A percentile compares a stretch with the other conserved stretches of the same genome.
These are phyloP conservation scores for Micractinium sp. DNA, from an alignment of 139 green algal species.

Conservation along the genomic window DNA sequence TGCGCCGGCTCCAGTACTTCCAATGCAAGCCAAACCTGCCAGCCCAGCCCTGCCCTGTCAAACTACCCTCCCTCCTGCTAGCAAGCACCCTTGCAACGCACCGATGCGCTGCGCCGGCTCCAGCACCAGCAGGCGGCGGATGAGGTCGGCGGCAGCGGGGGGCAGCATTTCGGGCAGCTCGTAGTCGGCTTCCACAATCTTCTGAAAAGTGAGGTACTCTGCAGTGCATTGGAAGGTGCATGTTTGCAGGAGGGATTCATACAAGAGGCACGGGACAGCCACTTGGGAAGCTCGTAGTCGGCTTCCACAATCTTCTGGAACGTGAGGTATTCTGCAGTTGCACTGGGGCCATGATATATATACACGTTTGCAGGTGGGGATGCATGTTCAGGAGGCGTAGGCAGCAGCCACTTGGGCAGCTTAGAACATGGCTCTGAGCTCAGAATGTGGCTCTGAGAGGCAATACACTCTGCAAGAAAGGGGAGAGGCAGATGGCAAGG, in stretches of 20 bases:
- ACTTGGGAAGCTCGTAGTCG: background rate
- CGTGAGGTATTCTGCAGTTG: background rate
- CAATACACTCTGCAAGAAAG: no score
- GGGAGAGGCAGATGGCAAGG: no score
- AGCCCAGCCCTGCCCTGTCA: no score
- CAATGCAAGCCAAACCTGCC: no score
- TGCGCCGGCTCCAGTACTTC: slow-evolving; percentile 57
- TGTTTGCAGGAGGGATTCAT: no score
- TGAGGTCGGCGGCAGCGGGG: slow-evolving; percentile 59
- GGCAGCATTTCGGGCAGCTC: slow-evolving; percentile 25
- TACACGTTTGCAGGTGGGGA: background rate
- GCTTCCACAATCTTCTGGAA: background rate
- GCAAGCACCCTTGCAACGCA: slow-evolving; percentile 14
- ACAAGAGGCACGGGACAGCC: no score
- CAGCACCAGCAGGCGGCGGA: slow-evolving; percentile 66
- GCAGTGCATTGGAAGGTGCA: background rate
- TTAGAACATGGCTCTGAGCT: no score
- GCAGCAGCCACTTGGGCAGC: no score
- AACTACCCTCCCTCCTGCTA: no score
- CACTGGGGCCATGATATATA: background rate
- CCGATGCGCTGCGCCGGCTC: slow-evolving; percentile 73
- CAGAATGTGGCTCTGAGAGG: no score
- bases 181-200: slow-evolving; percentile 44
- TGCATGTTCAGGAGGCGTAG: no score
- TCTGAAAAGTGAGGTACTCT: slow-evolving; percentile 92